Evolutionary conservation across 306 rosid genomes (phyloP), one percentile per base, ranked within the genome.

Genomic region (Phaseolus lunatus): DNA sequence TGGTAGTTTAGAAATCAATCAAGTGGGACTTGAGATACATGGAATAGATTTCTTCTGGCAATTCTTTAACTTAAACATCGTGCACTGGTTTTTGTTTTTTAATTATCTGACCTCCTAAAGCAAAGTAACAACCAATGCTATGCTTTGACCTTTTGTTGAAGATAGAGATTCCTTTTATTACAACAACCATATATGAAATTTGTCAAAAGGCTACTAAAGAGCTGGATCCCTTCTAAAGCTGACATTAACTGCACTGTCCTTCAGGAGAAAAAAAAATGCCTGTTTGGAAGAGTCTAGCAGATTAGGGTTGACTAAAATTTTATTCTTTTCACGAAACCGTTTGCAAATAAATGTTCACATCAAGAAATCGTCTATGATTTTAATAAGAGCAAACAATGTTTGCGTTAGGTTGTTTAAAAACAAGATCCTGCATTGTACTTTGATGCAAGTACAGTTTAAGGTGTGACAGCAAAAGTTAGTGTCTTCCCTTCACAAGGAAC

Each of bases 1-100:
- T 67, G 64, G 26, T 20, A 39, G 45, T 63, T 47, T 35, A 39
- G 63, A 70, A 67, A 82, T 63, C 72, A 73, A 43, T 70, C 63
- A 26, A 67, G 43, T 27, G 31, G 64, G 52, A 76, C 59, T 48
- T 62, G 69, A 70, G 63, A 52, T 52, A 52, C 53, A 76, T 7
- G 72, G 61, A 5, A 20, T 48, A 62, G 0, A 49, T 47, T 64
- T 54, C 75, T 67, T 48, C 61, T 73, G 47, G 43, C 1, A 53
- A 78, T 48, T 31, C 59, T 72, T 27, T 48, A 44, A 67, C 33
- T 77, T 41, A 0, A 3, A 33, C 18, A 61, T 14, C 20, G 10
- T 61, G 63, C 14, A 39, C 14, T 11, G 2, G 7, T 53, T 12
- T 47, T 43, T 64, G 67, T 52, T 57, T 35, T 75, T 63, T 79